phyloP scores from a whole-genome alignment of 371 early-diverging fungal species.

The Mortierella sp. region DNA sequence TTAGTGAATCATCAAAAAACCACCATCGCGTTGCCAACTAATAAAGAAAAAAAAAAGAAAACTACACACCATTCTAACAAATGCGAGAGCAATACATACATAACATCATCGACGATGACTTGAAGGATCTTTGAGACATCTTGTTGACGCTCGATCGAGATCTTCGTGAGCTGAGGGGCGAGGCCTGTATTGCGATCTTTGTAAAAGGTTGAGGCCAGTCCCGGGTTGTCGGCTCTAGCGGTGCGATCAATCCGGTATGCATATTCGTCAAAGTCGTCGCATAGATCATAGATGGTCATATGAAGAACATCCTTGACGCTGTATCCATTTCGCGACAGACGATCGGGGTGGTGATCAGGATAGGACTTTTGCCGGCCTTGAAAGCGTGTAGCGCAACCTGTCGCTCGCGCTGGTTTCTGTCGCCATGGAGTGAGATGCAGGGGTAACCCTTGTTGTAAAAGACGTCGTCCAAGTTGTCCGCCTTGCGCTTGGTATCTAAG shows the following conservation, averaged over 20 bases:
- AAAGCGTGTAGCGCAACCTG: slow-evolving; percentile 85
- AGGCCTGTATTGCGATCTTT: slow-evolving; percentile 62
- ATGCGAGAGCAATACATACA: slow-evolving; percentile 39
- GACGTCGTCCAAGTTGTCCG: slow-evolving; percentile 83
- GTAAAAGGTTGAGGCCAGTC: slow-evolving; percentile 84
- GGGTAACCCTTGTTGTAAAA: slow-evolving; percentile 76
- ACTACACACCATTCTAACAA: no score
- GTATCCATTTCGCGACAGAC: slow-evolving; percentile 94
- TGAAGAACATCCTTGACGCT: slow-evolving; percentile 84
- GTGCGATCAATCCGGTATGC: slow-evolving; percentile 86
- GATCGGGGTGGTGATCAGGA: slow-evolving; percentile 93
- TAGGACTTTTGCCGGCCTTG: slow-evolving; percentile 75
- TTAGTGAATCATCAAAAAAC: background rate
- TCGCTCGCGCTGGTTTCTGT: slow-evolving; percentile 84
- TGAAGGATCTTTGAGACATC: slow-evolving; percentile 83
- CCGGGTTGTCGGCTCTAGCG: slow-evolving; percentile 61
- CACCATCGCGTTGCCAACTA: background rate
- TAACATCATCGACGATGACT: slow-evolving; percentile 51
- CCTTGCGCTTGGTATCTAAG: slow-evolving; percentile 85
- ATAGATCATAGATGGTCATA: slow-evolving; percentile 90
- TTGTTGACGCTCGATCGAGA: slow-evolving; percentile 84
- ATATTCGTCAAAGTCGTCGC: slow-evolving; percentile 84
- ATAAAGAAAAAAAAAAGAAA: background rate
- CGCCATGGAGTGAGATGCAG: slow-evolving; percentile 80
- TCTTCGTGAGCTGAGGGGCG: slow-evolving; percentile 75